Conservation (phyloP, 2,329 filamentous ascomycete species). For the Pestalotiopsis fici region DNA sequence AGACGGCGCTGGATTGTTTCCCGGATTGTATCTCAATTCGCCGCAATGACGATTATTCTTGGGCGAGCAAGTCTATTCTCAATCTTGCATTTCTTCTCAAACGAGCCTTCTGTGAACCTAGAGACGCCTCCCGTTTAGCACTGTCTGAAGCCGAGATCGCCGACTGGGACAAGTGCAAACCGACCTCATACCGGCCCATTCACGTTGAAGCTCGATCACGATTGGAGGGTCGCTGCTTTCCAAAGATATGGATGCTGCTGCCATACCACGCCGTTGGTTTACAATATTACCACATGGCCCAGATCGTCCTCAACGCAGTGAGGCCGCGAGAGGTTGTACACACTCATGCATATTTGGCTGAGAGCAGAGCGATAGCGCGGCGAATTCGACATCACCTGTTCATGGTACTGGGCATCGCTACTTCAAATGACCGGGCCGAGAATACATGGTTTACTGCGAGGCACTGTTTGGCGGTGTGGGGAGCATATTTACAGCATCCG, state of each 20-base stretch:
- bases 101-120: background rate
- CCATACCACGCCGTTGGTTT: slow-evolving; percentile 2
- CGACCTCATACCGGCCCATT: background rate
- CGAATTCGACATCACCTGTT: slow-evolving; percentile 1
- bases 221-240: background rate
- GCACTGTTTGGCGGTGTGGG: slow-evolving; percentile 3
- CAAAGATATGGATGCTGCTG: background rate
- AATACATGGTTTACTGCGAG: slow-evolving; percentile 5
- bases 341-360: background rate
- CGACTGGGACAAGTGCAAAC: slow-evolving; percentile 3
- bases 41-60: slow-evolving; percentile 2
- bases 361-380: background rate
- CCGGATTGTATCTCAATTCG: background rate
- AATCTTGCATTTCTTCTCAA: slow-evolving; percentile 2
- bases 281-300: slow-evolving; percentile 6
- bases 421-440: background rate
- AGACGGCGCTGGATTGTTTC: background rate
- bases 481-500: background rate
- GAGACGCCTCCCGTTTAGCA: background rate
- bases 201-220: background rate
- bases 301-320: slow-evolving; percentile 1
- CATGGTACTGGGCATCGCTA: slow-evolving; percentile 2
- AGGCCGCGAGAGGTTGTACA: background rate
- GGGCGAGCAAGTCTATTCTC: slow-evolving; percentile 2
- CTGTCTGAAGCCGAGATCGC: background rate